Conservation (phyloP, 768 basidiomycete genomes). For the Boletus rufocinnamomeus region DNA sequence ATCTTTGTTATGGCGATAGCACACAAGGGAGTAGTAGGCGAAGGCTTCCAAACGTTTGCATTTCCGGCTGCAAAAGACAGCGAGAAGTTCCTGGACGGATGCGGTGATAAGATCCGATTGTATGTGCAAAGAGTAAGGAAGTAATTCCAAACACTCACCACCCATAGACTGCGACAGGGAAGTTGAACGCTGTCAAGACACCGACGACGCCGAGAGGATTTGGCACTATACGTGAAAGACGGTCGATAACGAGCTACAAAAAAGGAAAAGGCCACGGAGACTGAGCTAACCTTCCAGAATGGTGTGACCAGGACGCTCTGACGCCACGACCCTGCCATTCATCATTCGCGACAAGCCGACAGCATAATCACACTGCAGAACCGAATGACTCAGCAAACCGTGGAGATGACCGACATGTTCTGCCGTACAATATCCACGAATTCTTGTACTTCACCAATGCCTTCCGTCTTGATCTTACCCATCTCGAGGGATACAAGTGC, state of each 20-base stretch:
- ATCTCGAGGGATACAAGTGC: constrained; percentile 85
- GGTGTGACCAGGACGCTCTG: constrained; percentile 87
- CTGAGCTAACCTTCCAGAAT: constrained; percentile 75
- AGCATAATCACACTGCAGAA: constrained; percentile 84
- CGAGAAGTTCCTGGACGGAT: constrained; percentile 73
- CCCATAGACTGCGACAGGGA: constrained; percentile 91
- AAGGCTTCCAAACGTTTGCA: constrained; percentile 94
- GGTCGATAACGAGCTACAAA: constrained; percentile 4
- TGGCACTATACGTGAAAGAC: constrained; percentile 57
- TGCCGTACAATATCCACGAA: constrained; percentile 86
- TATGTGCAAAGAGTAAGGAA: constrained; percentile 3
- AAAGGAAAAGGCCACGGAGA: neutral
- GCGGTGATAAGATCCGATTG: constrained; percentile 13
- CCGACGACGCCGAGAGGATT: constrained; percentile 81
- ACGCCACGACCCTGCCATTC: constrained; percentile 85
- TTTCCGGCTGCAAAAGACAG: constrained; percentile 90
- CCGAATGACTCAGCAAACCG: constrained; percentile 11
- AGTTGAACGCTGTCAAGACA: constrained; percentile 93
- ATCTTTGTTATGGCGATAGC: constrained; percentile 91
- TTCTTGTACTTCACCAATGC: constrained; percentile 92
- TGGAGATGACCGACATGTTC: neutral
- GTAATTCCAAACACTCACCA: constrained; percentile 52
- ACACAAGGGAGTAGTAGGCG: constrained; percentile 84
- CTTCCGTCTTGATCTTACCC: constrained; percentile 91
- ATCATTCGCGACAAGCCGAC: constrained; percentile 92